A percentile compares a stretch with the other conserved stretches of the same genome.
Conservation (phyloP, 495 filamentous ascomycete genomes). For the Chaetomium tenue region DNA sequence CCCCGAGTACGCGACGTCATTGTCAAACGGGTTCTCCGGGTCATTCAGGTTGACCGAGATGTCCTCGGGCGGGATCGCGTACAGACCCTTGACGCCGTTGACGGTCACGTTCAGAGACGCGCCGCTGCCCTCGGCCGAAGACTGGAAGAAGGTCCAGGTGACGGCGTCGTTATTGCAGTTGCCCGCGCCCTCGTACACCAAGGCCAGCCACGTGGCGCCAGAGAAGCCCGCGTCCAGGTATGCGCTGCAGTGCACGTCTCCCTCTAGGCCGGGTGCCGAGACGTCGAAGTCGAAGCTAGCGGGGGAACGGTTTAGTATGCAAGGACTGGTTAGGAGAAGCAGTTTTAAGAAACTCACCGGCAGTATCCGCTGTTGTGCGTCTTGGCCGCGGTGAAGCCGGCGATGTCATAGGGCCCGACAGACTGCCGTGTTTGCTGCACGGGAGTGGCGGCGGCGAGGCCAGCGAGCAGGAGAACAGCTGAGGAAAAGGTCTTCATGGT, state of each 20-base stretch:
- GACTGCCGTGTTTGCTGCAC: not conserved
- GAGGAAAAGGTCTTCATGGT: constrained; percentile 1
- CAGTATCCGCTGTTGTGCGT: not conserved
- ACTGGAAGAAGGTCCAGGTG: constrained; percentile 1
- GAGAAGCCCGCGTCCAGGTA: constrained; percentile 10
- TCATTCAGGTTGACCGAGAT: not conserved
- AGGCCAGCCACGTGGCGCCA: constrained; percentile 1
- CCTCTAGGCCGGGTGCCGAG: not conserved
- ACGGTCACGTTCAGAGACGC: not conserved
- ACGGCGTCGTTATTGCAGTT: not conserved
- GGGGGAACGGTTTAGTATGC: not conserved
- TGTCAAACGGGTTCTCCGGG: constrained; percentile 1
- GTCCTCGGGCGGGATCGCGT: not conserved
- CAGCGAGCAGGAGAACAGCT: not conserved
- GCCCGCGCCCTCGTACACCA: constrained; percentile 5
- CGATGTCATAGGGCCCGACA: not conserved
- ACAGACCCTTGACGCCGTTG: not conserved
- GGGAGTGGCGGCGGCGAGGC: not conserved
- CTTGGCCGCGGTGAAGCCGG: not conserved
- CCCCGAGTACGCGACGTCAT: not conserved
- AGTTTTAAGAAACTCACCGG: not conserved
- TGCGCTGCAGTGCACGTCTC: not conserved
- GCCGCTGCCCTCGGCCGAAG: not conserved
- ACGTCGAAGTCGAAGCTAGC: constrained; percentile 4
- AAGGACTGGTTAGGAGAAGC: not conserved